phyloP scores from a whole-genome alignment of 257 asterid genomes.

The Craterostigma plantagineum region DNA sequence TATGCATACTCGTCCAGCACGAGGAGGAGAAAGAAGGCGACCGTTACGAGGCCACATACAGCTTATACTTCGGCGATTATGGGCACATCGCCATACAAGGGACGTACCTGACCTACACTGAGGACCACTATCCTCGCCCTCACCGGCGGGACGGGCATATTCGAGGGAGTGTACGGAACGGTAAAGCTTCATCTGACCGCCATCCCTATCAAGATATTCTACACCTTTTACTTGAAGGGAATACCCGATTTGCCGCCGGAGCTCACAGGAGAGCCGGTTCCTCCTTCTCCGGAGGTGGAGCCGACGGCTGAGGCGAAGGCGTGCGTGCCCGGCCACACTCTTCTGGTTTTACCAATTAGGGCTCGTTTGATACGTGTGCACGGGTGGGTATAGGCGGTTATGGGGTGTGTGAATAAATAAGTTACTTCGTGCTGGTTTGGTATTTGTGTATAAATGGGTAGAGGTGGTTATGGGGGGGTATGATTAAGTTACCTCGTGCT shows the following conservation, averaged over 20 bases:
- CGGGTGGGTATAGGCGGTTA: too few species aligned
- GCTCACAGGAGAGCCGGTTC: conserved; percentile 41
- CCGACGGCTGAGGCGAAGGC: conserved; percentile 74
- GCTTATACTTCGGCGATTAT: conserved; percentile 85
- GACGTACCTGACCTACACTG: conserved; percentile 46
- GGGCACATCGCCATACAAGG: conserved; percentile 96
- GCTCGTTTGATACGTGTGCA: too few species aligned
- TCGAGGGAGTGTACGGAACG: conserved; percentile 82
- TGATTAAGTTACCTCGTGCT: too few species aligned
- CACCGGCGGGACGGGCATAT: conserved; percentile 92
- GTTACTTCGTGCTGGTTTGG: too few species aligned
- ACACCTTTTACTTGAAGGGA: conserved; percentile 80
- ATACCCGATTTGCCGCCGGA: conserved; percentile 71
- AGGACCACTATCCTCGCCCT: conserved; percentile 68
- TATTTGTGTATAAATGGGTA: too few species aligned
- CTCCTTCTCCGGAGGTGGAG: conserved; percentile 63
- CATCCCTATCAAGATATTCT: conserved; percentile 77
- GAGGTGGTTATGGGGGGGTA: too few species aligned
- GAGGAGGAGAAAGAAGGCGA: conserved; percentile 84
- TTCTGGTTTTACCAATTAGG: too few species aligned
- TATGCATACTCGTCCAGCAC: conserved; percentile 64
- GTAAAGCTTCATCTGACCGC: conserved; percentile 74
- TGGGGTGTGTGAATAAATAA: too few species aligned
- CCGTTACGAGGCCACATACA: conserved; percentile 76
- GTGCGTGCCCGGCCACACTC: too few species aligned